phyloP scores from a whole-genome alignment of 495 filamentous ascomycete species.

The Penicillium paxilli region DNA sequence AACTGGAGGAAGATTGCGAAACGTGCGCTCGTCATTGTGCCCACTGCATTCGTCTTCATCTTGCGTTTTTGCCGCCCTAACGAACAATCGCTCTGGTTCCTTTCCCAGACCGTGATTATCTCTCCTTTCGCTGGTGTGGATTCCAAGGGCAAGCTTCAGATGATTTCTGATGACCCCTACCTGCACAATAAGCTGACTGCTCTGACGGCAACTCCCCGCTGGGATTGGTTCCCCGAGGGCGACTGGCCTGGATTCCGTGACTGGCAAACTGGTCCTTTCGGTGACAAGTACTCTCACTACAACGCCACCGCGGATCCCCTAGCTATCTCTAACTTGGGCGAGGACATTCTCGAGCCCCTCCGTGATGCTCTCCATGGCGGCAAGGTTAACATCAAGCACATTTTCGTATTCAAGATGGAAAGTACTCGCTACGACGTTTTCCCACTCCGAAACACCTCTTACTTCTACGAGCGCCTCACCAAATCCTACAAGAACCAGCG shows the following conservation, averaged over 20 bases:
- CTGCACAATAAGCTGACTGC: slow-evolving; percentile 20
- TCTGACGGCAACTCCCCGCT: slow-evolving; percentile 14
- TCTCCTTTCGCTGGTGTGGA: slow-evolving; percentile 23
- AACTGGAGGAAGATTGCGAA: slow-evolving; percentile 1
- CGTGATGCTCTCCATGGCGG: slow-evolving; percentile 21
- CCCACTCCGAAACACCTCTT: slow-evolving; percentile 34
- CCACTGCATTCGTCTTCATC: slow-evolving; percentile 12
- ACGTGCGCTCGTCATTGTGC: slow-evolving; percentile 16
- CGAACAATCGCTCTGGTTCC: slow-evolving; percentile 19
- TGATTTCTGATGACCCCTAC: slow-evolving; percentile 11
- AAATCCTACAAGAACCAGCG: slow-evolving; percentile 22
- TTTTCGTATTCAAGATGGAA: slow-evolving; percentile 42
- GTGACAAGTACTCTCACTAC: slow-evolving; percentile 25
- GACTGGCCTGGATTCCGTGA: slow-evolving; percentile 27
- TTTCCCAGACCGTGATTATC: slow-evolving; percentile 23
- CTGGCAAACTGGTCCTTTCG: slow-evolving; percentile 14
- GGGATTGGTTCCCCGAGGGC: slow-evolving; percentile 27
- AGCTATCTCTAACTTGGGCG: slow-evolving; percentile 38
- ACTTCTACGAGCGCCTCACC: slow-evolving; percentile 32
- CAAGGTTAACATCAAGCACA: slow-evolving; percentile 40
- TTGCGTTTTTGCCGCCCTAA: slow-evolving; percentile 20
- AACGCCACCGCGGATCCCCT: slow-evolving; percentile 40
- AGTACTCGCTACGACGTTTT: slow-evolving; percentile 47
- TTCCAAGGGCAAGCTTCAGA: slow-evolving; percentile 20
- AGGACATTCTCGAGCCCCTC: slow-evolving; percentile 29